Evolutionary conservation across 106 monocot species (phyloP).

Genomic region (Vanilla planifolia): DNA sequence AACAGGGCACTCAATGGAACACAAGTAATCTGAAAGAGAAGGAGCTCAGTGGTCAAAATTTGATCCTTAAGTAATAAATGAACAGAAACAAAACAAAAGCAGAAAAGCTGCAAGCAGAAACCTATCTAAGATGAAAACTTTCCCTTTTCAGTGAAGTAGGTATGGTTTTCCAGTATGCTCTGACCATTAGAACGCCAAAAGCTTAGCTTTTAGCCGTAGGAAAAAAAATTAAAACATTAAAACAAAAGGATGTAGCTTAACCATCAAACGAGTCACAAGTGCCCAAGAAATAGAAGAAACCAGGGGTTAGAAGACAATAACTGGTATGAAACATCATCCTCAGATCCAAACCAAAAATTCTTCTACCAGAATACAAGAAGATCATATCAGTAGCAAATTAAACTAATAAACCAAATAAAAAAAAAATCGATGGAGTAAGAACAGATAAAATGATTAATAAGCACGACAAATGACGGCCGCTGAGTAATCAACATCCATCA

Average conservation of each 20-base stretch:
- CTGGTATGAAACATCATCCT: background rate
- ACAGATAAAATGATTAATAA: no score
- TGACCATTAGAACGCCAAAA: background rate
- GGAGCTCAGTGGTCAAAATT: no score
- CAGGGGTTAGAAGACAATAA: no score
- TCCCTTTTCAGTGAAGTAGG: background rate
- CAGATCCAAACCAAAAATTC: background rate
- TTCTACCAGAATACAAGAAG: background rate
- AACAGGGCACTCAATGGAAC: no score
- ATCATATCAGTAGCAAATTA: background rate
- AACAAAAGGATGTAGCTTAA: no score
- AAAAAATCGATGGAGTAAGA: background rate
- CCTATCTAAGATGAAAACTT: background rate
- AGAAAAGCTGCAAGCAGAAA: background rate
- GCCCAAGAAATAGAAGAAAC: no score
- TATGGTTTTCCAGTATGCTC: background rate
- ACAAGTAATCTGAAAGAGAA: no score
- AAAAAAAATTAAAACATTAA: background rate
- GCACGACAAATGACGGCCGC: no score
- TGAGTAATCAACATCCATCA: background rate
- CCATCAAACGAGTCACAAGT: no score
- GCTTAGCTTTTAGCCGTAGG: background rate
- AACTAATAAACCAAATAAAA: background rate
- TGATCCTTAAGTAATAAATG: background rate
- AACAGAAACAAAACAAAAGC: background rate